phyloP scores from a whole-genome alignment of 768 basidiomycete species.

The Mycena vulgaris region DNA sequence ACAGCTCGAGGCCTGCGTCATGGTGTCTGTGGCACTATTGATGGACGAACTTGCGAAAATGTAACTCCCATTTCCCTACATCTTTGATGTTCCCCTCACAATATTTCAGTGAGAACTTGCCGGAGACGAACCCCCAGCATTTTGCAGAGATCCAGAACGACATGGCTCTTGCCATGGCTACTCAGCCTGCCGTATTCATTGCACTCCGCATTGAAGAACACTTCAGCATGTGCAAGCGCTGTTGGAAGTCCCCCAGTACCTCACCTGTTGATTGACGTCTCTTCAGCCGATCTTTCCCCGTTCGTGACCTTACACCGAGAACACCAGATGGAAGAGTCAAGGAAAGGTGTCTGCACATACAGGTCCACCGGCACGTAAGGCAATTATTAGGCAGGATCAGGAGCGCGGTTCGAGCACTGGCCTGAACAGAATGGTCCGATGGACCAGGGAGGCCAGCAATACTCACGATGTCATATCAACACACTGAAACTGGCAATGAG shows the following conservation, averaged over 20 bases:
- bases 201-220: no score
- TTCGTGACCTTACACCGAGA: no score
- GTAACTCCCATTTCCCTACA: no score
- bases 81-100: no score
- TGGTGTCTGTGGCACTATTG: constrained; percentile 15
- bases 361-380: background rate
- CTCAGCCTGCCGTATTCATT: no score
- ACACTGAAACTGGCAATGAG: no score
- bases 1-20: constrained; percentile 16
- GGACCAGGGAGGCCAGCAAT: no score
- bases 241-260: no score
- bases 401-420: background rate
- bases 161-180: background rate
- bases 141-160: constrained; percentile 13
- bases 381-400: background rate
- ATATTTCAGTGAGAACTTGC: background rate
- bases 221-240: no score
- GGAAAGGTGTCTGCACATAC: background rate
- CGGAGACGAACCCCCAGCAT: background rate
- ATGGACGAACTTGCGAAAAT: constrained; percentile 13
- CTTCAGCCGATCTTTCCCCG: no score
- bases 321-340: background rate
- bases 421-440: background rate
- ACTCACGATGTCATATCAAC: background rate
- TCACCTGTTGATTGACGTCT: no score